These are phyloP conservation scores for Trypanosoma brucei DNA, from an alignment of 208 protist species.

Conservation along the genomic window DNA sequence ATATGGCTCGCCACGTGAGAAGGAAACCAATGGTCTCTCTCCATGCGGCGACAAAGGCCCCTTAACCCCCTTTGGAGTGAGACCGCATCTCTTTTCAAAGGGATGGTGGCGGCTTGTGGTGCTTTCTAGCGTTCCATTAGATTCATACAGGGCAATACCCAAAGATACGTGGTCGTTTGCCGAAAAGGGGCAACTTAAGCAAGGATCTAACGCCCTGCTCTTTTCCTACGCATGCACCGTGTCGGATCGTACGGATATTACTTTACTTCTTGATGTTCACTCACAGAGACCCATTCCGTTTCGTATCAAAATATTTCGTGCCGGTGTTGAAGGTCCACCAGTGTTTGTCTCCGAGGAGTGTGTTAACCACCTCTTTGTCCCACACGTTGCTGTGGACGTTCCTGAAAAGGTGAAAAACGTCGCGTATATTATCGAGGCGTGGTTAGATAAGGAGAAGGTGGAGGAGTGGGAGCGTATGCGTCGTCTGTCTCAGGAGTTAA, in stretches of 20 bases:
- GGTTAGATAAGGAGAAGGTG: constrained; percentile 36
- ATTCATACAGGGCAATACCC: constrained; percentile 42
- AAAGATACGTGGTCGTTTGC: constrained; percentile 32
- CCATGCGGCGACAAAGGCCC: constrained; percentile 7
- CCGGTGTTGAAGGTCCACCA: constrained; percentile 15
- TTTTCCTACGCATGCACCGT: constrained; percentile 58
- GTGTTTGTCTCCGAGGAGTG: constrained; percentile 25
- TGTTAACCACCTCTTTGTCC: constrained; percentile 46
- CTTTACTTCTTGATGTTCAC: constrained; percentile 37
- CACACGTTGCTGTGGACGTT: constrained; percentile 44
- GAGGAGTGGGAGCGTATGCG: constrained; percentile 53
- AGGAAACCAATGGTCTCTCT: background rate
- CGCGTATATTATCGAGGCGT: constrained; percentile 55
- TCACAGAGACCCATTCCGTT: constrained; percentile 43
- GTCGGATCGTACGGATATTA: constrained; percentile 50
- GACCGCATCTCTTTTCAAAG: constrained; percentile 22
- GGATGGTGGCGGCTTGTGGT: constrained; percentile 62
- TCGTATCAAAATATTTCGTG: constrained; percentile 27
- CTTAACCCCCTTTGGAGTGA: background rate
- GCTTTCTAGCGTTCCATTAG: constrained; percentile 45
- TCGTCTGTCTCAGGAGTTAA: constrained; percentile 40
- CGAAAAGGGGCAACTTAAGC: constrained; percentile 40
- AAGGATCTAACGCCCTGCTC: constrained; percentile 50
- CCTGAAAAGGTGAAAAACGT: constrained; percentile 17
- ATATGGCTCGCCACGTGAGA: constrained; percentile 3